These are phyloP conservation scores for Fraxinus velutina DNA, from an alignment of 305 asterid species.

Conservation along the genomic window DNA sequence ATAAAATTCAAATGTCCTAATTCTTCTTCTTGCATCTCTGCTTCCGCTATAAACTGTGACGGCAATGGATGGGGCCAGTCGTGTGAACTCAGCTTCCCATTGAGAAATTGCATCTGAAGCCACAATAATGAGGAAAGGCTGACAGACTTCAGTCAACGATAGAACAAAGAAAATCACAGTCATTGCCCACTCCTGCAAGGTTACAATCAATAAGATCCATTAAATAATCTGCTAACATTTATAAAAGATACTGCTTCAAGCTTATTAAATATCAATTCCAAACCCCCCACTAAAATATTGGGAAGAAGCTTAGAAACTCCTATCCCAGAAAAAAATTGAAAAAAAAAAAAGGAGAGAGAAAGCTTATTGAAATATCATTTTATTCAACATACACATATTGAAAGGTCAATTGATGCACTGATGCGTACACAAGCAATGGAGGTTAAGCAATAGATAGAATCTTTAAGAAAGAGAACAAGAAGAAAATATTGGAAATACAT, in stretches of 20 bases:
- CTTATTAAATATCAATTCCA: constrained; percentile 21
- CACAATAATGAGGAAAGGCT: constrained; percentile 59
- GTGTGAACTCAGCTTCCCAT: constrained; percentile 67
- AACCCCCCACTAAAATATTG: neutral
- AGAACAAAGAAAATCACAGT: constrained; percentile 40
- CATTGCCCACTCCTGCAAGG: constrained; percentile 50
- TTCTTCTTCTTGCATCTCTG: constrained; percentile 41
- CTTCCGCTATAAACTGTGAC: constrained; percentile 57
- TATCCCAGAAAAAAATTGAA: neutral
- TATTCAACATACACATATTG: neutral
- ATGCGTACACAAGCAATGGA: neutral
- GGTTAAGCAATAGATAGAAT: neutral
- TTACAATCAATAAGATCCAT: constrained; percentile 20
- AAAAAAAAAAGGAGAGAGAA: neutral
- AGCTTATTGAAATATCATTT: neutral
- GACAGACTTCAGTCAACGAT: constrained; percentile 40
- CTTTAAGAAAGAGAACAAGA: neutral
- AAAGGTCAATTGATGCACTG: neutral
- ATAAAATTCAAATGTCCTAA: constrained; percentile 57
- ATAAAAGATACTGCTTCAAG: constrained; percentile 14
- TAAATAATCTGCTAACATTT: neutral
- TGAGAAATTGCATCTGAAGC: constrained; percentile 36
- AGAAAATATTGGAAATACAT: neutral
- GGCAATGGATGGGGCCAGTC: constrained; percentile 53
- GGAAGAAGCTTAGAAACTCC: neutral